Evolutionary conservation across 176 grass and related monocot species (phyloP), one percentile per base, ranked within the genome.

Genomic region (Alopecurus myosuroides): DNA sequence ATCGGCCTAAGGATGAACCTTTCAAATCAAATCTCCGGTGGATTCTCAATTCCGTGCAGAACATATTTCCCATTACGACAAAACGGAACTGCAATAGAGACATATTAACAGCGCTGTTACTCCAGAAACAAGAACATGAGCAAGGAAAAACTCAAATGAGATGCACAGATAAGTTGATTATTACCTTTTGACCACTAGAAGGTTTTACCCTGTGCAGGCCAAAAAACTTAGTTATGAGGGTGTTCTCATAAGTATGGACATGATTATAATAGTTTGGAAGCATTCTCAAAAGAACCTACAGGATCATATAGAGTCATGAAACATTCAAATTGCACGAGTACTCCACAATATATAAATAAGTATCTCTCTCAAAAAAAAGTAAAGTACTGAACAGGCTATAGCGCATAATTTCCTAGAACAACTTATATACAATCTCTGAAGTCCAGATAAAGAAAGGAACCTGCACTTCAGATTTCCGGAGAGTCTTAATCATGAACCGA

Each of bases 31-130:
- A 96, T 63, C 97, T 93, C 57, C 91, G 74, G 62, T 99, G 97
- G 77, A 99, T 99, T 86, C 97, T 92, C 61, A 99, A 76, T 89
- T 99, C 97, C 4, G 97, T 99, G 86, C 97, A 99, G 89, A 99
- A 99, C 97, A 99, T 99, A 85, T 96, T 99, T 69, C 97, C 97
- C 97, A 99, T 99, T 48, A 99, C 97, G 82, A 99, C 97, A 84
- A 99, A 99, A 52, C 93, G 85, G 55, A 98, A 95, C 96, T 98
- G 96, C 83, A 86, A 94, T 65, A 80, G 28, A 9, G 56, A 87
- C 12, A 78, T 23, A 55, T 71, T 64, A 86, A 80, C 15, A 39
- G 82, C 72, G 78, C 78, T 66, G 15, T 74, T 63, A 91, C 81
- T 68, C 14, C 22, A 28, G 57, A 65, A 12, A 72, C 31, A 34